Base-by-base conservation (phyloP, 2,329 filamentous ascomycete genomes). In the Penicillium sp. region DNA sequence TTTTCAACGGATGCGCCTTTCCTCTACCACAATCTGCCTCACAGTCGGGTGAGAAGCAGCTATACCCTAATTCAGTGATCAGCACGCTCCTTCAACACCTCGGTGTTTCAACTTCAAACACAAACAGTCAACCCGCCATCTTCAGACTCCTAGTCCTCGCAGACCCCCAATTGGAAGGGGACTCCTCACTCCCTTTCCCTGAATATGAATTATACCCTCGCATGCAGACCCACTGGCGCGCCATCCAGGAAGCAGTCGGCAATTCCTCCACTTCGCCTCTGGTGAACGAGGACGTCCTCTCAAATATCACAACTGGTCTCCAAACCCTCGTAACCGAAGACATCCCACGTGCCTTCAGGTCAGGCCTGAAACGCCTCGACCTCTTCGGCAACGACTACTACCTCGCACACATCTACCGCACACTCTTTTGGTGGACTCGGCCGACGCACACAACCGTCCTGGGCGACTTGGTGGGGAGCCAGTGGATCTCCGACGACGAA, bases 301-400 rank as follows among this genome's bases (percentile, higher is more conserved):
- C 59, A 33, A 65, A 64, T 22, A 42, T 72, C 25, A 59, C 50
- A 31, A 55, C 59, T 8, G 63, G 63, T 5, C 43, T 73, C 14
- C 56, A 49, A 26, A 61, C 57, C 11, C 56, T 90, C 33, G 78
- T 80, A 60, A 78, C 84, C 56, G 81, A 87, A 55, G 91, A 96
- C 70, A 75, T 91, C 2, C 86, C 85, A 7, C 82, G 84, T 62
- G 80, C 86, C 17, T 63, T 92, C 47, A 80, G 86, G 62, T 87
- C 86, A 1, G 77, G 82, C 48, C 84, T 90, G 61, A 99, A 99
- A 77, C 82, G 84, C 17, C 73, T 99, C 63, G 94, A 99, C 73
- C 83, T 97, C 2, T 84, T 91, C 67, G 94, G 94, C 4, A 99
- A 99, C 74, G 94, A 99, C 75, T 90, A 86, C 68, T 99, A 97